Evolutionary conservation across 441 rosid species (phyloP), one percentile per base, ranked within the genome.

Genomic region (Theobroma grandiflorum): DNA sequence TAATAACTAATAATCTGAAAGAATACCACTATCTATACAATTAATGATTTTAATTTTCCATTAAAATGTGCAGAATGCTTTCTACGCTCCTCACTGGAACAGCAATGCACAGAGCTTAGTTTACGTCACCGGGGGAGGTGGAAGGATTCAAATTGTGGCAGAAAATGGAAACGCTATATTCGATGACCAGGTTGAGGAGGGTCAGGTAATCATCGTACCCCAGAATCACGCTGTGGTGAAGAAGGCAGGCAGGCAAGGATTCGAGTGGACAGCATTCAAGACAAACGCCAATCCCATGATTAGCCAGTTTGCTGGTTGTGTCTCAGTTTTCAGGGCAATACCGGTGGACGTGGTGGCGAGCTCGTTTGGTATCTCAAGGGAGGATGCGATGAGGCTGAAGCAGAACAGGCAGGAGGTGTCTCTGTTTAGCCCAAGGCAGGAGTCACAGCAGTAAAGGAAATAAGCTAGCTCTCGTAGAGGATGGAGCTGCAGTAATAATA

Each of bases 31-130:
- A 26, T 26, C 31, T 26, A 26, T 26, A 26, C 1, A 26, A 26
- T 26, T 22, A 3, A 64, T 31, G 40, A 61, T 26, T 3, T 47
- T 70, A 10, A 2, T 2, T 59, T 59, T 59, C 31, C 61, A 55
- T 53, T 4, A 18, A 0, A 8, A n/a, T 8, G 1, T 58, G 38
- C 87, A 94, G 97, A 85, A 88, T 22, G 89, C 93, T 15, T 61
- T 89, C 4, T 80, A 90, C 87, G 79, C 82, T 38, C 96, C 98
- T n/a, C 94, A 89, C 80, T 94, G 92, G 92, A 85, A 90, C 89
- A 9, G 16, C 16, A 35, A 92, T 76, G 92, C 95, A 3, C 91
- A 96, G 85, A 87, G 89, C 79, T 22, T 96, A n/a, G 53, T 90
- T 3, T 96, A 93, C 86, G 91, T 78, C 6, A 79, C 91, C 50